Base-by-base conservation (phyloP, 192 early-diverging fungal species). In the Coemansia sp. region DNA sequence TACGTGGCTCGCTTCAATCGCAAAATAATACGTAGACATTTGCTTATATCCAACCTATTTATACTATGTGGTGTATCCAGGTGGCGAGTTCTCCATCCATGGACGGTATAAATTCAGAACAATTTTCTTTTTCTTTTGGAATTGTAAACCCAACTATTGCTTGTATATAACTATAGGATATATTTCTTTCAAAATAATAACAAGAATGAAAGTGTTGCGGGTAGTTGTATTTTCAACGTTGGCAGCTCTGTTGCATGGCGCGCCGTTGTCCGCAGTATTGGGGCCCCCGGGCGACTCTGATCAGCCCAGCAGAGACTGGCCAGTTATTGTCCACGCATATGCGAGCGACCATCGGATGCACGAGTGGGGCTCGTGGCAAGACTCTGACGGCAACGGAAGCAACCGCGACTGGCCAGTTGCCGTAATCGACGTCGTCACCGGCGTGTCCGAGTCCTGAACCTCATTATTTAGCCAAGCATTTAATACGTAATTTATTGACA, bases 391-490 rank as follows among this genome's bases (percentile, higher is more conserved):
- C 42, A 36, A 28, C 20, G 62, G 54, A 22, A 28, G 26, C 0
- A 56, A 66, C 53, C 63, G 76, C 15, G 76, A 79, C 64, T 79
- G 76, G 76, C 76, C 71, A 3, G 71, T 79, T 3, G 71, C 57
- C 19, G 64, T 73, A 20, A 53, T 73, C 28, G 67, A 79, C 59
- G 15, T 2, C 14, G 25, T 28, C n/a, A 48, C 19, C 17, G 47
- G 1, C 5, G 47, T 8, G 47, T 48, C n/a, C 19, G 15, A 48
- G 19, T 8, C 12, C 19, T 19, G 21, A 31, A 8, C 31, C 31
- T 34, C 31, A 34, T 34, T 34, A 34, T 34, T 34, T 34, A 34
- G 31, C 31, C 31, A 34, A 34, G 31, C 31, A 34, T 34, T 34
- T 34, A 34, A 34, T 34, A 34, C 46, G 11, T 14, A 19, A 5